Evolutionary conservation across 306 rosid species (phyloP).

Genomic region (Leucaena leucocephala): DNA sequence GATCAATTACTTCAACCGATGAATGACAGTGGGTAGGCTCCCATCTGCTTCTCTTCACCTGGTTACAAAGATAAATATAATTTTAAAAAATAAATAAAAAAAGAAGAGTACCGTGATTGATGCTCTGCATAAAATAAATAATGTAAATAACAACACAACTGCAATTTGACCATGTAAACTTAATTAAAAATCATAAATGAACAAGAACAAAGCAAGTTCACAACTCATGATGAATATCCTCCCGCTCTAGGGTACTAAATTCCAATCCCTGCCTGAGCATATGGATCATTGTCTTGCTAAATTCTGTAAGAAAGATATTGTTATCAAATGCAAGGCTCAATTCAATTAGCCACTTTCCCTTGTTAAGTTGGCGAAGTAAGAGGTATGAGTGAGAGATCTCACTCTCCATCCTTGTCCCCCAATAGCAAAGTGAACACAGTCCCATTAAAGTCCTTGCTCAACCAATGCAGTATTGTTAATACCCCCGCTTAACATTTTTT

Average conservation of each 20-base stretch:
- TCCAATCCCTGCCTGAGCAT: background rate
- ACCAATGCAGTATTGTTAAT: background rate
- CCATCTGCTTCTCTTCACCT: slow-evolving; percentile 28
- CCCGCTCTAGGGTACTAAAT: background rate
- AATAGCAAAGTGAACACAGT: background rate
- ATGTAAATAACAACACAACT: background rate
- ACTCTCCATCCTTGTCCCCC: background rate
- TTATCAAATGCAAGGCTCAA: background rate
- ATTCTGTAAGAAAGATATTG: background rate
- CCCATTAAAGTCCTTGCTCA: background rate
- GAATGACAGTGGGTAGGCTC: background rate
- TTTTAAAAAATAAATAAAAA: background rate
- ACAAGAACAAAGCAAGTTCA: background rate
- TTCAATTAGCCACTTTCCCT: background rate
- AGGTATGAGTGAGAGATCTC: background rate
- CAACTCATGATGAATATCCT: background rate
- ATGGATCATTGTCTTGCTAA: background rate
- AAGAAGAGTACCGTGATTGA: slow-evolving; percentile 8
- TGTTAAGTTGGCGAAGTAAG: background rate
- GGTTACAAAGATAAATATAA: background rate
- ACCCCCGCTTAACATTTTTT: background rate
- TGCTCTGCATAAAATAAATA: background rate
- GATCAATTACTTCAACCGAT: background rate
- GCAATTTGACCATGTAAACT: background rate
- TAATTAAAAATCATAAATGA: background rate